These are phyloP conservation scores for Gastrodia elata DNA, from an alignment of 106 monocot species.

Conservation along the genomic window DNA sequence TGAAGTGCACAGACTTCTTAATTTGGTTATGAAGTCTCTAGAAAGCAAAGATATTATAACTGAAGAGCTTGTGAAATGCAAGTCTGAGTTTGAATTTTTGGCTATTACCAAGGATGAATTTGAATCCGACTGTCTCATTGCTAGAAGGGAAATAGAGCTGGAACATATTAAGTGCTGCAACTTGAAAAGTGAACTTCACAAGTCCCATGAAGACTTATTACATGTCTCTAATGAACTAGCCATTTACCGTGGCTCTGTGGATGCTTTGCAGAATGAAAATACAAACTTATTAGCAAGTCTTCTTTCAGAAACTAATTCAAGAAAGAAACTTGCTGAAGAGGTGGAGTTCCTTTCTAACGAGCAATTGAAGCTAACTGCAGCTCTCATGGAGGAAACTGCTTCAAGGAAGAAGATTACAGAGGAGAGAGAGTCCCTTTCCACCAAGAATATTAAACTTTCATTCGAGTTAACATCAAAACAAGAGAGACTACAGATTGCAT, in stretches of 20 bases:
- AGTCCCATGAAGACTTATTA: constrained; percentile 26
- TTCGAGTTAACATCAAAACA: constrained; percentile 44
- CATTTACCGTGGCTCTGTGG: constrained; percentile 31
- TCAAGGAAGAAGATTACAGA: constrained; percentile 20
- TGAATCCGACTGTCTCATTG: constrained; percentile 18
- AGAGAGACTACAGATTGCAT: constrained; percentile 28
- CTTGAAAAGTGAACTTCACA: constrained; percentile 29
- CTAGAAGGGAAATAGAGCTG: constrained; percentile 28
- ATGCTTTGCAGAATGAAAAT: constrained; percentile 53
- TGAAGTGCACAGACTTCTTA: constrained; percentile 29
- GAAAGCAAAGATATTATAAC: constrained; percentile 20
- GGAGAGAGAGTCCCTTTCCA: constrained; percentile 35
- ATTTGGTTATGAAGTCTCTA: constrained; percentile 30
- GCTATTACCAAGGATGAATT: constrained; percentile 42
- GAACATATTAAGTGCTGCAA: constrained; percentile 11
- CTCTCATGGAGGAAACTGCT: constrained; percentile 15
- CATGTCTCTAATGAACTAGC: constrained; percentile 30
- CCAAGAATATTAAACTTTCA: constrained; percentile 48
- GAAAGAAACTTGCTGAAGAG: constrained; percentile 24
- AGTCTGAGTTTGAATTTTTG: constrained; percentile 27
- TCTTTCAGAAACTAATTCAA: constrained; percentile 22
- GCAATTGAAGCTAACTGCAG: constrained; percentile 33
- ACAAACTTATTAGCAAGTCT: constrained; percentile 20
- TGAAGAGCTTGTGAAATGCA: constrained; percentile 55
- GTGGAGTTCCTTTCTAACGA: constrained; percentile 33